A percentile compares a stretch with the other conserved stretches of the same genome.
phyloP scores from a whole-genome alignment of 1,284 basidiomycete species.

The Cryptococcus sp. region DNA sequence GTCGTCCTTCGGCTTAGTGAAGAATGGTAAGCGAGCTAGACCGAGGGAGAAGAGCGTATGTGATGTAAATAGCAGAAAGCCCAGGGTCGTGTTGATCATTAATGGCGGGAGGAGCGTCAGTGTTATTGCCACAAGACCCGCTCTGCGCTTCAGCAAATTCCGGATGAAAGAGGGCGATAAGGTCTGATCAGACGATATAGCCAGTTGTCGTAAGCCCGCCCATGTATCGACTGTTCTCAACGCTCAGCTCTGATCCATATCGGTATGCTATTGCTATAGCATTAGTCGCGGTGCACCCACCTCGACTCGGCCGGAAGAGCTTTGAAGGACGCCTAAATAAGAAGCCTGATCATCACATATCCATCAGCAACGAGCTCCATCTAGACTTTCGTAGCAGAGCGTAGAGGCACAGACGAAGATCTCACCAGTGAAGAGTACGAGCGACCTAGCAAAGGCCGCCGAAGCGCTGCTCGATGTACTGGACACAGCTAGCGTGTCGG shows the following conservation, averaged over 20 bases:
- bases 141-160: conserved; percentile 34
- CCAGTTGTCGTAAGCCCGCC: conserved; percentile 48
- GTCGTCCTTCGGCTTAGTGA: conserved; percentile 22
- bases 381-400: background rate
- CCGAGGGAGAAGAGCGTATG: conserved; percentile 49
- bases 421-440: conserved; percentile 49
- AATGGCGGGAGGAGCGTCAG: conserved; percentile 48
- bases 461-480: conserved; percentile 39
- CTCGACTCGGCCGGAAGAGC: conserved; percentile 49
- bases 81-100: conserved; percentile 49
- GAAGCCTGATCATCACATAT: conserved; percentile 32
- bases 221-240: conserved; percentile 48
- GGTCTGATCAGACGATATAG: conserved; percentile 48
- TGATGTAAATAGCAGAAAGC: conserved; percentile 51
- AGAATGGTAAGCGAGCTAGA: conserved; percentile 45
- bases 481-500: conserved; percentile 26
- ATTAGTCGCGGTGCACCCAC: conserved; percentile 28
- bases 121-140: conserved; percentile 31
- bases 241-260: background rate
- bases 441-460: conserved; percentile 46
- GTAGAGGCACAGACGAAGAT: too few relatives aligned
- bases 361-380: background rate
- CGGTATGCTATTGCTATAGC: background rate
- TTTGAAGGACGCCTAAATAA: conserved; percentile 51
- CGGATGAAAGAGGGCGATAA: conserved; percentile 48